Conservation (phyloP, 129 eudicot species). For the Silybum marianum region DNA sequence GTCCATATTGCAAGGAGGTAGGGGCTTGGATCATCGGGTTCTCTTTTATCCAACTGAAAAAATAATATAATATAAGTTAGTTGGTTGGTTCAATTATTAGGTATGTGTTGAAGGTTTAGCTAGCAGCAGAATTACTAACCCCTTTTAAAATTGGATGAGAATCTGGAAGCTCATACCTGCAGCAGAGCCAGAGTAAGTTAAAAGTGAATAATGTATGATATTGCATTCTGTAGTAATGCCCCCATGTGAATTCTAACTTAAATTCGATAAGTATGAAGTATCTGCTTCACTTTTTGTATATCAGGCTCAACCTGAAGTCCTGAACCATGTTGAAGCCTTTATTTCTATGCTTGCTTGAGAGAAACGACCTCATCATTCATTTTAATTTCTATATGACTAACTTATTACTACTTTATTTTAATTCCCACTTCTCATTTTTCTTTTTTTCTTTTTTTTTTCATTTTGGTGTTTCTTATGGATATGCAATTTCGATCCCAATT, state of each 20-base stretch:
- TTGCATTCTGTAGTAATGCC: background rate
- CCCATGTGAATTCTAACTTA: background rate
- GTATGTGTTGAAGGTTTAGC: background rate
- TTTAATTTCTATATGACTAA: background rate
- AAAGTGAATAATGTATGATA: background rate
- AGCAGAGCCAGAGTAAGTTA: constrained; percentile 21
- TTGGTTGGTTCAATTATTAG: constrained; percentile 20
- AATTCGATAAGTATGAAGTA: background rate
- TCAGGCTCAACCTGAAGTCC: background rate
- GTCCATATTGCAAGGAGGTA: constrained; percentile 97
- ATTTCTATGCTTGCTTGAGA: background rate
- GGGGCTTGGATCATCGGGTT: constrained; percentile 92
- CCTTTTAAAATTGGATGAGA: constrained; percentile 70
- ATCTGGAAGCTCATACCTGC: constrained; percentile 97
- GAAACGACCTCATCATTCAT: background rate
- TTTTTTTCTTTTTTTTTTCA: background rate
- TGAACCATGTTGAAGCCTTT: background rate
- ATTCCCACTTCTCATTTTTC: background rate
- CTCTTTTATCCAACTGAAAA: constrained; percentile 76
- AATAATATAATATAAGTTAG: constrained; percentile 6
- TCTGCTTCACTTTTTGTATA: background rate
- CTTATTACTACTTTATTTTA: background rate
- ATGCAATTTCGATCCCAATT: background rate
- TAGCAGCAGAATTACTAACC: constrained; percentile 47
- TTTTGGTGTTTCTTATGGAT: background rate